Percentiles rank a stretch among this genome's conserved stretches.
Conservation (phyloP, 371 early-diverging fungal species). For the Capniomyces stellatus region DNA sequence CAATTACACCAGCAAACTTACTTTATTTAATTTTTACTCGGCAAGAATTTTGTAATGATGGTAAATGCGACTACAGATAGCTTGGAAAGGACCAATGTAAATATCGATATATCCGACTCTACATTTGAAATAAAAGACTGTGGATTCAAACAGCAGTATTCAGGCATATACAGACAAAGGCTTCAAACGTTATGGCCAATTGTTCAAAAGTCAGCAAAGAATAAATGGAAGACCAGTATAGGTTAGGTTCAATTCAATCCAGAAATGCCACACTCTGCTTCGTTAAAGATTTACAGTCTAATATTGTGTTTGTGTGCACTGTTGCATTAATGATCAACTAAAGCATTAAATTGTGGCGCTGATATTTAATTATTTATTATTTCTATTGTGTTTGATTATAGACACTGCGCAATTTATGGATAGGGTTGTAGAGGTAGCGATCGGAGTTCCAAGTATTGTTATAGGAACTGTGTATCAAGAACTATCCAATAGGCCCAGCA, state of each 20-base stretch:
- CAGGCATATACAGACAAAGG: conserved; percentile 13
- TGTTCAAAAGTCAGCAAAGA: neutral
- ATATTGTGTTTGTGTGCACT: too few relatives aligned
- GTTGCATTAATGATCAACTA: too few relatives aligned
- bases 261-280: neutral
- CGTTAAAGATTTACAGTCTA: too few relatives aligned
- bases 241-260: neutral
- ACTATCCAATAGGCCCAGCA: conserved; percentile 66
- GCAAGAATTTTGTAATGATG: too few relatives aligned
- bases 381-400: neutral
- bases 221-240: neutral
- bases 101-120: too few relatives aligned
- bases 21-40: too few relatives aligned
- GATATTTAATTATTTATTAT: neutral
- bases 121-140: neutral
- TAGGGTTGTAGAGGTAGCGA: neutral
- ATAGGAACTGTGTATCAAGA: conserved; percentile 77
- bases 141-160: conserved; percentile 13
- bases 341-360: too few relatives aligned
- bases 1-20: too few relatives aligned
- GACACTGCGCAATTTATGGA: neutral
- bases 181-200: neutral
- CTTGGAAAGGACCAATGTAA: too few relatives aligned
- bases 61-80: too few relatives aligned
- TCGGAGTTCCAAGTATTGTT: conserved; percentile 8